These are phyloP conservation scores for Tulasnella sp. DNA, from an alignment of 768 basidiomycete genomes.

Conservation along the genomic window DNA sequence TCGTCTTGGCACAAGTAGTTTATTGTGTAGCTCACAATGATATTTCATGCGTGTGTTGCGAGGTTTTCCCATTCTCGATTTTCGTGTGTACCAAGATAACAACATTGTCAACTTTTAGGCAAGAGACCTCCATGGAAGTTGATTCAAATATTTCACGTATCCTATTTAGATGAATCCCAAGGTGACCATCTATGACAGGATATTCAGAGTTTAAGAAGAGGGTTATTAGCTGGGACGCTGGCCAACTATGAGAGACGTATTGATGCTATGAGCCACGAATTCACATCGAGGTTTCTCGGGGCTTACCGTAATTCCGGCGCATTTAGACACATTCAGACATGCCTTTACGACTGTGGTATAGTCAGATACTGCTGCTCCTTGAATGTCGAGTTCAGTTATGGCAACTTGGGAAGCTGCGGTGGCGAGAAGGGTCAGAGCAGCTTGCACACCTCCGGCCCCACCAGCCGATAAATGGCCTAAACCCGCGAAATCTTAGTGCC, in stretches of 20 bases:
- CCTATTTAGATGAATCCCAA: too few species aligned
- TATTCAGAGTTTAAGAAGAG: neutral
- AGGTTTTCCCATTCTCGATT: neutral
- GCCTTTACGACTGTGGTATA: neutral
- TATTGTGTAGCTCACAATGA: neutral
- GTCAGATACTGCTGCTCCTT: neutral
- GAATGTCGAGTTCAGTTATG: neutral
- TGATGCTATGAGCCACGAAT: neutral
- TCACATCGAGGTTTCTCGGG: neutral
- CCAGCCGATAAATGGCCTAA: slow-evolving; percentile 7
- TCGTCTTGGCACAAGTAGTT: neutral
- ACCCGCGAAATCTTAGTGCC: neutral
- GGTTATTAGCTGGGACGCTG: neutral
- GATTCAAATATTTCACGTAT: too few species aligned
- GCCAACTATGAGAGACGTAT: neutral
- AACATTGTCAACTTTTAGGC: too few species aligned
- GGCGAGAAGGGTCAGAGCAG: neutral
- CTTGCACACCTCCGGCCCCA: neutral
- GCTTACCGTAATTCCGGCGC: neutral
- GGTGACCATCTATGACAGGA: too few species aligned
- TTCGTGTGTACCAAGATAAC: neutral
- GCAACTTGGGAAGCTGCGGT: neutral
- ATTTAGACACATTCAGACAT: neutral
- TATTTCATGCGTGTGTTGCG: neutral
- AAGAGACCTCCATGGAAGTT: too few species aligned